Evolutionary conservation across 345 rosid species (phyloP).

Genomic region (Dipteronia dyeriana): DNA sequence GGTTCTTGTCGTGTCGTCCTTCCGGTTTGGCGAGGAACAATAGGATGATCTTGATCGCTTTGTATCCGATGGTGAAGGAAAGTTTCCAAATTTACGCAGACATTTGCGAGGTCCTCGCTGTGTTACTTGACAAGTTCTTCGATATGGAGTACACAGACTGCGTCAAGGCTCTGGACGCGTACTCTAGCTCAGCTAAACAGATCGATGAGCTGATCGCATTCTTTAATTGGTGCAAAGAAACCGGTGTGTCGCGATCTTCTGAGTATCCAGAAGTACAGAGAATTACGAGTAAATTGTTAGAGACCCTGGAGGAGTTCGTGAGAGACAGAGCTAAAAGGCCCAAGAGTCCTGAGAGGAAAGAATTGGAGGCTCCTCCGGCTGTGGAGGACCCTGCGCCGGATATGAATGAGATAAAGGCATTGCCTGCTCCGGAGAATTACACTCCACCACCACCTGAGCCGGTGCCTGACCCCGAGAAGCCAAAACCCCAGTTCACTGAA

Average conservation of each 20-base stretch:
- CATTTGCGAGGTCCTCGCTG: conserved; percentile 74
- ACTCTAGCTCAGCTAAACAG: conserved; percentile 70
- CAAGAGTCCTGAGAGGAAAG: conserved; percentile 73
- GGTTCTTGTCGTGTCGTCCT: conserved; percentile 81
- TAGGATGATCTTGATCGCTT: conserved; percentile 71
- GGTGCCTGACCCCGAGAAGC: conserved; percentile 39
- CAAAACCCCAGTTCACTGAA: conserved; percentile 44
- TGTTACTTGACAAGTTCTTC: conserved; percentile 80
- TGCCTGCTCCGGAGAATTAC: conserved; percentile 71
- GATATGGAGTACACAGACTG: conserved; percentile 82
- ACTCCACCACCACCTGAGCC: conserved; percentile 48
- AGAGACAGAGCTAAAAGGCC: conserved; percentile 74
- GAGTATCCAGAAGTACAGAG: conserved; percentile 96
- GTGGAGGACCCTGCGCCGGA: conserved; percentile 52
- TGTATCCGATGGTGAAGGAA: conserved; percentile 76
- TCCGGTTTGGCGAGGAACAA: conserved; percentile 74
- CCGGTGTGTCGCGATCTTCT: conserved; percentile 75
- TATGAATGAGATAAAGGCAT: conserved; percentile 76
- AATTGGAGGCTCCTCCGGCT: conserved; percentile 47
- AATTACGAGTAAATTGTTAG: conserved; percentile 74
- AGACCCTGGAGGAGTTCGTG: conserved; percentile 79
- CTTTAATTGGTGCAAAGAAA: conserved; percentile 80
- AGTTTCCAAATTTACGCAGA: conserved; percentile 86
- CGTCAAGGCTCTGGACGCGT: conserved; percentile 83
- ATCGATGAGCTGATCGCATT: conserved; percentile 75